Evolutionary conservation across 352 stramenopile species (phyloP), one percentile per base, ranked within the genome.

Genomic region (Plasmopara viticola): DNA sequence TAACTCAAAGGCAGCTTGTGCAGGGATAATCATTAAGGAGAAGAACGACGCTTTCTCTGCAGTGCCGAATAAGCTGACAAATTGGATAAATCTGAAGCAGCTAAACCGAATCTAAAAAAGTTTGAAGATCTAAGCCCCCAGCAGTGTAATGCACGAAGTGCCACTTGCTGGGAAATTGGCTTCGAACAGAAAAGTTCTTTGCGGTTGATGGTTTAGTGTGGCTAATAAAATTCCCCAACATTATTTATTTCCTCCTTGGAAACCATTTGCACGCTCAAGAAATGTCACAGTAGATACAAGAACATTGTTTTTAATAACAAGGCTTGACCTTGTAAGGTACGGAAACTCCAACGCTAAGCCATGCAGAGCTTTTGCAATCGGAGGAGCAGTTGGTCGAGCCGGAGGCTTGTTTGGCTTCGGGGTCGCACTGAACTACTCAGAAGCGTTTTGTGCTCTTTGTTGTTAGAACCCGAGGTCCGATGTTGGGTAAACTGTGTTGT

Each of bases 21-120:
- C 52, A 0, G 52, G 44, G 8, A 48, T 9, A 44, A 59, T 49
- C 44, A 12, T 53, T 59, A 18, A 25, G 44, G 4, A 37, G 37
- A 9, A 9, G 8, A 6, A 15, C 12, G 0, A 39, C 8, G 20
- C 46, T 38, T 6, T 25, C 28, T 14, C 44, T 29, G 6, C 44
- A 45, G n/a, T 53, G 29, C 7, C 45, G 15, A 41, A 53, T 48
- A 18, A 59, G 35, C 14, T 59, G 44, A 7, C 35, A 25, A 15
- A 58, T 58, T 7, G 50, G 28, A 17, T 58, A 48, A 2, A 58
- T 44, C 43, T 52, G 35, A 12, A 52, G 44, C 1, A 58, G 28
- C 5, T 51, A 25, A 0, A 48, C 43, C 15, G 35, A 52, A 3
- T 30, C 37, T 9, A 35, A n/a, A 0, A 58, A 15, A 13, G 44